phyloP scores from a whole-genome alignment of 768 basidiomycete genomes.

The Brasilioporus rufonigricans region DNA sequence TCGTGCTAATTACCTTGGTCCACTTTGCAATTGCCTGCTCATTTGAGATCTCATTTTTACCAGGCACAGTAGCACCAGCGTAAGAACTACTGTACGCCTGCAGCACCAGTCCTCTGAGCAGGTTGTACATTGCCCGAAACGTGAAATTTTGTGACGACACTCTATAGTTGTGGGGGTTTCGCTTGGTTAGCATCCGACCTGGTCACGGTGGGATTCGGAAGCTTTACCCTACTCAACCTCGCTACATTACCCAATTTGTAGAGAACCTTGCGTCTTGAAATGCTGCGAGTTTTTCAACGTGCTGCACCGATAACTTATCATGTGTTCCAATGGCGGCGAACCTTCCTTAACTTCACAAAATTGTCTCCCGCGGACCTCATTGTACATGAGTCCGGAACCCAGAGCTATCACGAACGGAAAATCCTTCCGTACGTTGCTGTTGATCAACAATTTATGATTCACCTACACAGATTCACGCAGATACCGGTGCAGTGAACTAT shows the following conservation, averaged over 20 bases:
- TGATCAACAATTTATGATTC: conserved; percentile 5
- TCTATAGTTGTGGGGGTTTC: too few relatives aligned
- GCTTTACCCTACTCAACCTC: not conserved
- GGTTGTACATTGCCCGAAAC: not conserved
- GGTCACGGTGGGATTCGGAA: not conserved
- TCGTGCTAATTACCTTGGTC: not conserved
- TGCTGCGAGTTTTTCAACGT: conserved; percentile 18
- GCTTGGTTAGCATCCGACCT: too few relatives aligned
- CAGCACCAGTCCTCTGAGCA: not conserved
- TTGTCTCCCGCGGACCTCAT: conserved; percentile 45
- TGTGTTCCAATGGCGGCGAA: conserved; percentile 20
- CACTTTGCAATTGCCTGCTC: not conserved
- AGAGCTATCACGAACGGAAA: conserved; percentile 80
- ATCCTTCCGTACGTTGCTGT: conserved; percentile 75
- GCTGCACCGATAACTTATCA: conserved; percentile 1
- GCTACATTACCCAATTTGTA: not conserved
- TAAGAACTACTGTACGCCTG: not conserved
- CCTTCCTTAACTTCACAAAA: conserved; percentile 51
- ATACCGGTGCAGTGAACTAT: conserved; percentile 76
- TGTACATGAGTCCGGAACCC: conserved; percentile 36
- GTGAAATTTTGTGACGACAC: not conserved
- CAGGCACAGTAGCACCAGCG: not conserved
- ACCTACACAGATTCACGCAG: conserved; percentile 39
- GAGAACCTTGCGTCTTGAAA: conserved; percentile 2
- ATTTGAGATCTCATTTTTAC: not conserved